Percentiles rank a stretch among this genome's conserved stretches.
Evolutionary conservation across 257 asterid genomes (phyloP).

Genomic region (Ophiorrhiza pumila): DNA sequence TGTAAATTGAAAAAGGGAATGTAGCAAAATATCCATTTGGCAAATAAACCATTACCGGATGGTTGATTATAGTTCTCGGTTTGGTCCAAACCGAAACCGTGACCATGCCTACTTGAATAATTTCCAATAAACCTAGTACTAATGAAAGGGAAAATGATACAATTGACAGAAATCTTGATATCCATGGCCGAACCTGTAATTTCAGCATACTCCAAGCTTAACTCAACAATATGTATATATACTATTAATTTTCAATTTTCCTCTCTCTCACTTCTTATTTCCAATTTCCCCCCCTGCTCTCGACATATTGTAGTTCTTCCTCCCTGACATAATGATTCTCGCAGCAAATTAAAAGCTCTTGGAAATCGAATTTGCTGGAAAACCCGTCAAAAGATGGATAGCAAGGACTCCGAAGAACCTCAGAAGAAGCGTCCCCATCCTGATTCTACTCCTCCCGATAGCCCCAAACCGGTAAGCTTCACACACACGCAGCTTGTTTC

Average conservation of each 20-base stretch:
- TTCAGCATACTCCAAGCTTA: not conserved
- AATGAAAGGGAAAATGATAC: not conserved
- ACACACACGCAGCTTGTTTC: not conserved
- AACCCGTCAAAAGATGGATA: conserved; percentile 17
- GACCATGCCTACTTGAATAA: no score
- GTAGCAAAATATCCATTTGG: no score
- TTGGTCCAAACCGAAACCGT: no score
- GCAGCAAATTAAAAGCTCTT: conserved; percentile 1
- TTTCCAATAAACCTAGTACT: no score
- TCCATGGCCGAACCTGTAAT: not conserved
- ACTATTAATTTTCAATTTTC: no score
- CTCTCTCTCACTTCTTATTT: not conserved
- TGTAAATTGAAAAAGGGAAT: no score
- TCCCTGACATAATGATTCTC: not conserved
- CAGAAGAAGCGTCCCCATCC: conserved; percentile 68
- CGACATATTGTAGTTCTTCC: no score
- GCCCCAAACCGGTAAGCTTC: conserved; percentile 46
- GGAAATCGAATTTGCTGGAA: not conserved
- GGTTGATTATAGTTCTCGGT: no score
- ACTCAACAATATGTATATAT: not conserved
- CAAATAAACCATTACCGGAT: no score
- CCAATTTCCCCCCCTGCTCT: not conserved
- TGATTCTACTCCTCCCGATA: conserved; percentile 50
- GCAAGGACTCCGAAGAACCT: conserved; percentile 51
- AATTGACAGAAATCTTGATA: not conserved